Evolutionary conservation across 768 basidiomycete genomes (phyloP).

Genomic region (Serendipita vermifera): DNA sequence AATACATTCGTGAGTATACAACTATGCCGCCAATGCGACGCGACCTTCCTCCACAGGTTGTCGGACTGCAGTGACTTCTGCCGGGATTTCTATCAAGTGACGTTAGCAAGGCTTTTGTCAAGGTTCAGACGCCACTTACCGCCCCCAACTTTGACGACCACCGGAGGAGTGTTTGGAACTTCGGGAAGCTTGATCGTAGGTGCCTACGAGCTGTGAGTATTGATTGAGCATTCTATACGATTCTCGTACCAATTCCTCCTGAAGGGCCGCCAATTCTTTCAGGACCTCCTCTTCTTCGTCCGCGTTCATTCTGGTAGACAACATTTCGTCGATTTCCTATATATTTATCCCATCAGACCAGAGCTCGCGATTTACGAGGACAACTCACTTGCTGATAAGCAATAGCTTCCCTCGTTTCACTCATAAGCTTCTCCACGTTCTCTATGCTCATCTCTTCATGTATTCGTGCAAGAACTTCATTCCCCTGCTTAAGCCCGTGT

Average conservation of each 20-base stretch:
- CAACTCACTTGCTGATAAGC: conserved; percentile 71
- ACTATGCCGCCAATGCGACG: background rate
- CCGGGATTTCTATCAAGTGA: no score
- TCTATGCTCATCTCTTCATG: conserved; percentile 89
- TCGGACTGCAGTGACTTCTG: no score
- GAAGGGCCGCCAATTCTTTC: conserved; percentile 57
- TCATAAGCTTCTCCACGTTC: conserved; percentile 85
- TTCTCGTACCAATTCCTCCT: conserved; percentile 54
- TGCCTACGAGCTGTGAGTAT: no score
- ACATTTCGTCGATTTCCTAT: conserved; percentile 84
- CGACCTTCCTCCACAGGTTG: background rate
- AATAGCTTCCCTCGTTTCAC: conserved; percentile 83
- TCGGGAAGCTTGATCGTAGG: no score
- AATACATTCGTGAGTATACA: background rate
- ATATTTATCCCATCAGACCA: background rate
- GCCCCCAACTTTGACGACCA: no score
- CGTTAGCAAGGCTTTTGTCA: no score
- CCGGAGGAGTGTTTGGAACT: no score
- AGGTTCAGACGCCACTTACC: no score
- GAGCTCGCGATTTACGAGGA: no score
- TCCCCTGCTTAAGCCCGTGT: conserved; percentile 87
- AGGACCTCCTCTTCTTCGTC: conserved; percentile 95
- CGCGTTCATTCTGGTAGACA: conserved; percentile 64
- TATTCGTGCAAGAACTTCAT: conserved; percentile 82
- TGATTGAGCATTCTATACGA: no score